Evolutionary conservation across 1,284 basidiomycete genomes (phyloP).

Genomic region (Fomitopsis betulina): DNA sequence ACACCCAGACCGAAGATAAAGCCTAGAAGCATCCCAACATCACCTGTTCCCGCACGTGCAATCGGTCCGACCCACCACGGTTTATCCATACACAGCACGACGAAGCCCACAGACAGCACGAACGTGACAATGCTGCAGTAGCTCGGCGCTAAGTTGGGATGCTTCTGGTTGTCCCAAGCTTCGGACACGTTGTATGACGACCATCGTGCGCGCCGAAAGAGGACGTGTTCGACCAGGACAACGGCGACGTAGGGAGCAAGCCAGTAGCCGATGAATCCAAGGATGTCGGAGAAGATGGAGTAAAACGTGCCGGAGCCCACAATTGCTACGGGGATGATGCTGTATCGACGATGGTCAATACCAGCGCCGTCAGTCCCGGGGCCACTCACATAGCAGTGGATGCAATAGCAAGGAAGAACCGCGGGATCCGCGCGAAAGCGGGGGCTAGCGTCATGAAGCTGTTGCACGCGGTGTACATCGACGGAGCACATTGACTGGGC

Average conservation of each 20-base stretch:
- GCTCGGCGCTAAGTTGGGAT: conserved; percentile 37
- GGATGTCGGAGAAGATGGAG: conserved; percentile 47
- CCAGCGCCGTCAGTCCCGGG: neutral
- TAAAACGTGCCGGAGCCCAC: conserved; percentile 58
- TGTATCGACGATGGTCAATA: conserved; percentile 17
- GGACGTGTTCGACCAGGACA: conserved; percentile 50
- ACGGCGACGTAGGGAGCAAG: conserved; percentile 47
- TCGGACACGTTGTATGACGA: conserved; percentile 29
- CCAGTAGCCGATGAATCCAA: conserved; percentile 57
- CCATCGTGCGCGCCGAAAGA: conserved; percentile 41
- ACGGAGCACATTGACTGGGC: conserved; percentile 60
- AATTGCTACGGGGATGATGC: conserved; percentile 56
- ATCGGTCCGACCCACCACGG: conserved; percentile 51
- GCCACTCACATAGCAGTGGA: conserved; percentile 62
- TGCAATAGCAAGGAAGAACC: conserved; percentile 68
- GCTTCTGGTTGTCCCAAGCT: conserved; percentile 37
- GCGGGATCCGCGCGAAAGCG: conserved; percentile 54
- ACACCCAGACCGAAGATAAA: conserved; percentile 35
- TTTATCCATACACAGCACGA: conserved; percentile 59
- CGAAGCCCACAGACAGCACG: conserved; percentile 39
- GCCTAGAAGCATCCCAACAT: conserved; percentile 50
- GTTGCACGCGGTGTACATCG: conserved; percentile 75
- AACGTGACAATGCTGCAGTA: conserved; percentile 47
- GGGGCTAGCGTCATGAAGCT: conserved; percentile 65
- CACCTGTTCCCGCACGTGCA: conserved; percentile 44